phyloP scores from a whole-genome alignment of 352 stramenopile genomes.

The Globisporangium canariense region DNA sequence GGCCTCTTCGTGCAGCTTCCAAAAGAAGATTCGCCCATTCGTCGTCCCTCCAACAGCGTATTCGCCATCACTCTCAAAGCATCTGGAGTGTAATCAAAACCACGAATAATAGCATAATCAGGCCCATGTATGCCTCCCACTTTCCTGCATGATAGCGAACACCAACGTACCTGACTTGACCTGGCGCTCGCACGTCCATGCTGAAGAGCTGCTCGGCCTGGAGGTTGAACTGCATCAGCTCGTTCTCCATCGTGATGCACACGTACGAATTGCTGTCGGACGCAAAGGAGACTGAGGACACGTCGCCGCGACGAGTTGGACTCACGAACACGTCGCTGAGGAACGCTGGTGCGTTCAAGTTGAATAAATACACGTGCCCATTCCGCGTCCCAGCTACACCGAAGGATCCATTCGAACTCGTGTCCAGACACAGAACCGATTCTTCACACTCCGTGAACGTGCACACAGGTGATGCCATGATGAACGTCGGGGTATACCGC shows the following conservation, averaged over 20 bases:
- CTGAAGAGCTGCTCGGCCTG: constrained; percentile 42
- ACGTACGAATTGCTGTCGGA: constrained; percentile 49
- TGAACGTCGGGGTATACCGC: constrained; percentile 54
- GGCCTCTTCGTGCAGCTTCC: constrained; percentile 44
- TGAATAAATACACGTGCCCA: constrained; percentile 52
- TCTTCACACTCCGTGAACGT: constrained; percentile 67
- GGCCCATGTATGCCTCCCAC: background rate
- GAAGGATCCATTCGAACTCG: constrained; percentile 48
- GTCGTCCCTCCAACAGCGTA: constrained; percentile 69
- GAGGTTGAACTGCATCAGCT: constrained; percentile 58
- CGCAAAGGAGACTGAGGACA: constrained; percentile 54
- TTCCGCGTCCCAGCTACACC: constrained; percentile 54
- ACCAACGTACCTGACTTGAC: constrained; percentile 42
- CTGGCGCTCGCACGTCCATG: constrained; percentile 45
- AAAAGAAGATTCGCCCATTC: constrained; percentile 60
- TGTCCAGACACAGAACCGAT: constrained; percentile 62
- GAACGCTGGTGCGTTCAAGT: constrained; percentile 27
- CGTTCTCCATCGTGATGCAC: constrained; percentile 69
- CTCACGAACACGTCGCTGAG: constrained; percentile 34
- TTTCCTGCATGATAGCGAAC: background rate
- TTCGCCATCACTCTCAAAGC: constrained; percentile 70
- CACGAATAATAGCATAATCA: background rate
- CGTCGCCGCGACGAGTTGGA: constrained; percentile 29
- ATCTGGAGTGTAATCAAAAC: constrained; percentile 18
- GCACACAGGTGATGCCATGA: constrained; percentile 44